Evolutionary conservation across 2,329 filamentous ascomycete genomes (phyloP).

Genomic region (Ophiostoma tasmaniense): DNA sequence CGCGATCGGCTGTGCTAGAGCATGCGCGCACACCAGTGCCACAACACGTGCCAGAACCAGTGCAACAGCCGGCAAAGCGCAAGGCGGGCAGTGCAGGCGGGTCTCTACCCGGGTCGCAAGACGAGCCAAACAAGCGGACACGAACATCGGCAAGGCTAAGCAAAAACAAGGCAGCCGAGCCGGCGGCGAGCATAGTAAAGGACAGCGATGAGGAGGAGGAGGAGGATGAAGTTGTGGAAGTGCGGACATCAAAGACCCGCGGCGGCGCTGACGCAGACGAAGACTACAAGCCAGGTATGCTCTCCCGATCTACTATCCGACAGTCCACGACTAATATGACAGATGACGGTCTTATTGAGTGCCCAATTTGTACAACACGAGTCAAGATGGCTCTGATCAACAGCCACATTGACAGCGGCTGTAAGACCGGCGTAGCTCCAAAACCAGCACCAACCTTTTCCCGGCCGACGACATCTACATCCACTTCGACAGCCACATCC

Average conservation of each 20-base stretch:
- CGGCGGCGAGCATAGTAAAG: conserved; percentile 30
- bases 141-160: conserved; percentile 44
- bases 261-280: conserved; percentile 26
- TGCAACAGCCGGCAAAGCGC: conserved; percentile 38
- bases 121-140: conserved; percentile 38
- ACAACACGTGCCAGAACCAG: not conserved
- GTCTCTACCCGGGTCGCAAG: conserved; percentile 16
- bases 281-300: conserved; percentile 27
- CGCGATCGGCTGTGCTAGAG: conserved; percentile 53
- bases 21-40: conserved; percentile 43
- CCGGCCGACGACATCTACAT: not conserved
- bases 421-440: not conserved
- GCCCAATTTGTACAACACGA: conserved; percentile 68
- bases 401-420: conserved; percentile 58
- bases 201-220: conserved; percentile 20
- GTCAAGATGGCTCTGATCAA: conserved; percentile 78
- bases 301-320: not conserved
- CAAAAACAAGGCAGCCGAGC: conserved; percentile 33
- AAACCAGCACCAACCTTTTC: not conserved
- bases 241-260: not conserved
- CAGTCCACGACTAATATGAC: not conserved
- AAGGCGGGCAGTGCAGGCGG: conserved; percentile 33
- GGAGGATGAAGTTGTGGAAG: conserved; percentile 20
- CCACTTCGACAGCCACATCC: not conserved
- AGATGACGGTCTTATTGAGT: conserved; percentile 71